phyloP scores from a whole-genome alignment of 192 early-diverging fungal genomes.

The Physocladia obscura region DNA sequence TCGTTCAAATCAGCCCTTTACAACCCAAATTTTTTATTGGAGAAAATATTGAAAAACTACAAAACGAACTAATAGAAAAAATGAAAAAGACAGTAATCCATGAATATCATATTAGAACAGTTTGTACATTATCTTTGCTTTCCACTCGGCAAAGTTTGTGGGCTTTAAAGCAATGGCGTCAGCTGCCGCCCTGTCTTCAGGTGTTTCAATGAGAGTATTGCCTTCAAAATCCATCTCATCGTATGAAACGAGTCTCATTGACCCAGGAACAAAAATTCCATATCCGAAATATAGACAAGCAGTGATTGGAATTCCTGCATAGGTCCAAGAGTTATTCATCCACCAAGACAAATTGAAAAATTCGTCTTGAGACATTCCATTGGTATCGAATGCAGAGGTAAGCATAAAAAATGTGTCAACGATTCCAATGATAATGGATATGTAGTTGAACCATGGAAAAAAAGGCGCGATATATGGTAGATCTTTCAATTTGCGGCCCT shows the following conservation, averaged over 20 bases:
- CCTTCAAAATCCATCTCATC: conserved; percentile 23
- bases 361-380: too few relatives aligned
- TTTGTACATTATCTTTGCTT: conserved; percentile 1
- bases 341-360: too few relatives aligned
- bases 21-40: too few relatives aligned
- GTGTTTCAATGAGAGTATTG: not conserved
- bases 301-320: conserved; percentile 15
- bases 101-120: conserved; percentile 5
- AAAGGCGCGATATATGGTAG: conserved; percentile 26
- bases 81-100: too few relatives aligned
- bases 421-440: conserved; percentile 16
- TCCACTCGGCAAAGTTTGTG: conserved; percentile 2
- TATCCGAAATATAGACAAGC: conserved; percentile 12
- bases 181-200: not conserved
- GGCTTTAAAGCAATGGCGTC: not conserved
- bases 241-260: conserved; percentile 4
- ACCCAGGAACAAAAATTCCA: not conserved
- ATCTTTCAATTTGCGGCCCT: conserved; percentile 20
- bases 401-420: conserved; percentile 4
- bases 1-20: too few relatives aligned
- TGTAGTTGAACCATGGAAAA: conserved; percentile 22
- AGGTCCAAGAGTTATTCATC: not conserved
- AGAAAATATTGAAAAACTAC: too few relatives aligned
- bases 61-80: too few relatives aligned
- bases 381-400: too few relatives aligned